Percentiles rank a stretch among this genome's conserved stretches.
Evolutionary conservation across 129 eudicot genomes (phyloP).

Genomic region (Rutidosis leptorrhynchoides): DNA sequence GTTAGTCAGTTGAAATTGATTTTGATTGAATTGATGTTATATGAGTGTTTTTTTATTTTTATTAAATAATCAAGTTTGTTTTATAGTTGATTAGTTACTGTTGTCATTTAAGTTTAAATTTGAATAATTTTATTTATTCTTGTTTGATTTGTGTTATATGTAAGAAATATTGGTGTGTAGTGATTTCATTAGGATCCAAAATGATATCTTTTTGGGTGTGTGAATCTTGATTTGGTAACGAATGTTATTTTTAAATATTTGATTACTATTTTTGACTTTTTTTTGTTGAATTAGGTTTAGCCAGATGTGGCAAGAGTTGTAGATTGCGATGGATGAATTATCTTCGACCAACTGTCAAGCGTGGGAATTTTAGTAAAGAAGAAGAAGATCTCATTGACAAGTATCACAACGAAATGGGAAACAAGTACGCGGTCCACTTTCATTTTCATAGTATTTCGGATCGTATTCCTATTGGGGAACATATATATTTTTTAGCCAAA

Average conservation of each 20-base stretch:
- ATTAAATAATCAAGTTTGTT: too few relatives aligned
- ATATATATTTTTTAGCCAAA: background rate
- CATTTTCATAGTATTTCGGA: background rate
- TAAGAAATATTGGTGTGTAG: background rate
- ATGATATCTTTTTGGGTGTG: background rate
- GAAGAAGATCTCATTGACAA: constrained; percentile 34
- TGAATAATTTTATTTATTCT: background rate
- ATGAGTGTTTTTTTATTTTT: background rate
- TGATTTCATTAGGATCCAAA: background rate
- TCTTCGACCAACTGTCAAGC: constrained; percentile 34
- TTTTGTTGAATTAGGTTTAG: constrained; percentile 23
- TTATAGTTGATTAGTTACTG: background rate
- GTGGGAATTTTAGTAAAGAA: constrained; percentile 37
- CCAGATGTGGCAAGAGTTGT: constrained; percentile 49
- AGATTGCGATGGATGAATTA: constrained; percentile 43
- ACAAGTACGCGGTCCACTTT: constrained; percentile 28
- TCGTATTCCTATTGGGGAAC: background rate
- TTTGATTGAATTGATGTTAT: background rate
- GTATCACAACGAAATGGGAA: constrained; percentile 34
- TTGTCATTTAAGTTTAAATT: background rate
- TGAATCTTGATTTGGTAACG: background rate
- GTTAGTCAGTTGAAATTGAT: background rate
- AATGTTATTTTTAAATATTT: background rate
- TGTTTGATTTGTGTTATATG: background rate
- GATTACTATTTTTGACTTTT: background rate